Evolutionary conservation across 176 grass and related monocot species (phyloP).

Genomic region (Neostapfia colusana): DNA sequence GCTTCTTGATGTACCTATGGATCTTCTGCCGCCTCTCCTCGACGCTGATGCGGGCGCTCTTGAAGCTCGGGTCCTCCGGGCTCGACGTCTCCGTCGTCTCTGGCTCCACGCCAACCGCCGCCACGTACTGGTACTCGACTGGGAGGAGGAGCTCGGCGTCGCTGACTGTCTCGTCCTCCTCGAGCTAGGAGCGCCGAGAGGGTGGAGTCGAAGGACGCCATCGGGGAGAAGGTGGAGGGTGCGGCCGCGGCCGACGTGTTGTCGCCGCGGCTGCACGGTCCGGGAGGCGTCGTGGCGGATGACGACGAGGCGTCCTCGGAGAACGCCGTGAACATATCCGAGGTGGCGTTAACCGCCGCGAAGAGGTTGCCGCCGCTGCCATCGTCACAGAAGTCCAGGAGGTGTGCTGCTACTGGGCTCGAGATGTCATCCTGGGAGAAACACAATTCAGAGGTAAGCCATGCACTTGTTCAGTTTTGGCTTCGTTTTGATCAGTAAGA

Average conservation of each 20-base stretch:
- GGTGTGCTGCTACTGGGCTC: slow-evolving; percentile 66
- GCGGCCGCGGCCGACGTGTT: slow-evolving; percentile 16
- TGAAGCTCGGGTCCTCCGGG: slow-evolving; percentile 67
- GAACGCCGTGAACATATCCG: slow-evolving; percentile 36
- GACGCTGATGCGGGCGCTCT: slow-evolving; percentile 51
- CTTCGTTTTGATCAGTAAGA: not conserved
- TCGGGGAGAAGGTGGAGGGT: slow-evolving; percentile 43
- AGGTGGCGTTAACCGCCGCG: slow-evolving; percentile 31
- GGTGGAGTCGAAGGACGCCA: slow-evolving; percentile 56
- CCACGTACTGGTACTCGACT: slow-evolving; percentile 37
- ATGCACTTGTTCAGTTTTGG: not conserved
- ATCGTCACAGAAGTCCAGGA: slow-evolving; percentile 72
- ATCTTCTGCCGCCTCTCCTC: slow-evolving; percentile 94
- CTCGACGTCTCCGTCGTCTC: slow-evolving; percentile 40
- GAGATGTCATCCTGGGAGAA: slow-evolving; percentile 71
- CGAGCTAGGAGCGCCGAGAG: slow-evolving; percentile 64
- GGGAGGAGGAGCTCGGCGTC: slow-evolving; percentile 33
- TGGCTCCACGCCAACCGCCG: not conserved
- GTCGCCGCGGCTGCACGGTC: slow-evolving; percentile 36
- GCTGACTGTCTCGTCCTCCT: slow-evolving; percentile 32
- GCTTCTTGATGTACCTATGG: slow-evolving; percentile 94
- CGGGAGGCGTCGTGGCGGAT: slow-evolving; percentile 34
- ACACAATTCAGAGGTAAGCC: slow-evolving; percentile 29
- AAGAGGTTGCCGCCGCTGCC: slow-evolving; percentile 56
- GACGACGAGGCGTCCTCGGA: slow-evolving; percentile 51